phyloP scores from a whole-genome alignment of 2,329 filamentous ascomycete genomes.

The Penicillium capsulatum region DNA sequence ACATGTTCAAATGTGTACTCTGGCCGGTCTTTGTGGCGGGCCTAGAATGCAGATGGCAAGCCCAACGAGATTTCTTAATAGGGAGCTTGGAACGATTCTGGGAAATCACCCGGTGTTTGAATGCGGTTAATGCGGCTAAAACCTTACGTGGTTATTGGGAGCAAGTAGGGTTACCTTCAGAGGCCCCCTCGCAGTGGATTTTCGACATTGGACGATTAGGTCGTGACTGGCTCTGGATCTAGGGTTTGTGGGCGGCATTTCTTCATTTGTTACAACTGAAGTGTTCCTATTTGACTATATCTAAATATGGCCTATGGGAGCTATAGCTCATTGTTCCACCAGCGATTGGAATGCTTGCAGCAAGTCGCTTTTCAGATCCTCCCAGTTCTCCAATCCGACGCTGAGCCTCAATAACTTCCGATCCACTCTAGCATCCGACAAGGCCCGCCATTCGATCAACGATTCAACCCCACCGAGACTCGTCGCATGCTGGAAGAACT shows the following conservation, averaged over 20 bases:
- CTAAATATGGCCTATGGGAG: no score
- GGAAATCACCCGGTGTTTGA: conserved; percentile 30
- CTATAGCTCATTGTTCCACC: conserved; percentile 2
- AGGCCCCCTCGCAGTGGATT: conserved; percentile 24
- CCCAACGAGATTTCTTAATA: conserved; percentile 23
- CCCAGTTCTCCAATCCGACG: conserved; percentile 77
- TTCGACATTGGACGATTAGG: conserved; percentile 27
- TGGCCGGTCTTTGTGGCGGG: conserved; percentile 36
- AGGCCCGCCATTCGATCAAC: conserved; percentile 89
- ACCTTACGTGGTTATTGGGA: conserved; percentile 28
- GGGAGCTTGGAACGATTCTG: conserved; percentile 29
- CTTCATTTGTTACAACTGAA: no score
- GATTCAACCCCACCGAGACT: conserved; percentile 92
- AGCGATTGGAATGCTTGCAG: conserved; percentile 55
- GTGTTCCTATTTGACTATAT: no score
- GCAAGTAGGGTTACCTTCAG: conserved; percentile 4
- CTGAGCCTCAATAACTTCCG: conserved; percentile 71
- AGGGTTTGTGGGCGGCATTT: no score
- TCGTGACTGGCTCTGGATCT: conserved; percentile 32
- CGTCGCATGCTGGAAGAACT: conserved; percentile 88
- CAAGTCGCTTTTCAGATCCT: conserved; percentile 76
- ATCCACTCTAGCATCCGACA: conserved; percentile 74
- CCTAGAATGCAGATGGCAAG: conserved; percentile 24
- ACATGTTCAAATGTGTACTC: conserved; percentile 33
- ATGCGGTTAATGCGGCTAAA: conserved; percentile 31